Evolutionary conservation across 768 basidiomycete genomes (phyloP).

Genomic region (Auricularia auricula-judae): DNA sequence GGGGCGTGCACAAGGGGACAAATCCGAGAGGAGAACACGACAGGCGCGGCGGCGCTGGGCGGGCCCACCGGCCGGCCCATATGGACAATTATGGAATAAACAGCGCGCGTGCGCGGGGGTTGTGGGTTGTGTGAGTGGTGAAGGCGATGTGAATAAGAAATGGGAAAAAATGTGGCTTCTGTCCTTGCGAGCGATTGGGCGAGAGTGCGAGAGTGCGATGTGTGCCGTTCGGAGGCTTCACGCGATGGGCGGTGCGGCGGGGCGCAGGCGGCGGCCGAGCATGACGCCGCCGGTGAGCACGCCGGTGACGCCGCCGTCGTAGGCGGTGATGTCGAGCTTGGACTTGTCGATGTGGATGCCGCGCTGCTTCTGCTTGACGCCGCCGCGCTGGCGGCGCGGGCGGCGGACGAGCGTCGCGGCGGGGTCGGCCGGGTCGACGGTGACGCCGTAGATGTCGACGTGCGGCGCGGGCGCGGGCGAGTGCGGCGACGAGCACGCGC

Average conservation of each 20-base stretch:
- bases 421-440: background rate
- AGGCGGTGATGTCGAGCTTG: conserved; percentile 73
- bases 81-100: no score
- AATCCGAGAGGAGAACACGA: no score
- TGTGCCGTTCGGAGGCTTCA: no score
- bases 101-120: no score
- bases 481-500: background rate
- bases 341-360: conserved; percentile 64
- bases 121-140: no score
- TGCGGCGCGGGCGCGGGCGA: background rate
- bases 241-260: conserved; percentile 1
- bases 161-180: no score
- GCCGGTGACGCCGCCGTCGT: conserved; percentile 72
- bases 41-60: no score
- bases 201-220: background rate
- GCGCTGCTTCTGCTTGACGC: conserved; percentile 26
- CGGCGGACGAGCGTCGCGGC: background rate
- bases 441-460: background rate
- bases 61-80: no score
- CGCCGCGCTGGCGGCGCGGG: background rate
- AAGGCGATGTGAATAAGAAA: no score
- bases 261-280: conserved; percentile 40
- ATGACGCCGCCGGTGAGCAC: conserved; percentile 82
- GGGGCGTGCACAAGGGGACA: no score
- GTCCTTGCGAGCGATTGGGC: background rate